phyloP scores from a whole-genome alignment of 108 stramenopile genomes.

The Hondaea fermentalgiana region DNA sequence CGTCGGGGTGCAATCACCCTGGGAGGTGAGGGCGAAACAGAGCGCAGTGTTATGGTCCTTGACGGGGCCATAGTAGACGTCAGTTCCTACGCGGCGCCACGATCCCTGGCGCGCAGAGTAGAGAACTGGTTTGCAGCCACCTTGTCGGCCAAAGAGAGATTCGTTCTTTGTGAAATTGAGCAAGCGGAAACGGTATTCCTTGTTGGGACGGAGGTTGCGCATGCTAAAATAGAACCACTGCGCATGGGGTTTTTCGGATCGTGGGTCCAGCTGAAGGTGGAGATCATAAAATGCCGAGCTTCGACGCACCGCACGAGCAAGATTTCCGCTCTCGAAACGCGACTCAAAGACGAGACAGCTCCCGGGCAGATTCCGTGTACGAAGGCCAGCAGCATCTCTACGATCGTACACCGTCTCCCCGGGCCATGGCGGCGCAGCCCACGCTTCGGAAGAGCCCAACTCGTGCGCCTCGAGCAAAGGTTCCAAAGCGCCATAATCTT shows the following conservation, averaged over 20 bases:
- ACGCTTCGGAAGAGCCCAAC: background rate
- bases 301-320: background rate
- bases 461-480: background rate
- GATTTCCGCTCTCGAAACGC: slow-evolving; percentile 52
- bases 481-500: background rate
- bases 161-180: slow-evolving; percentile 41
- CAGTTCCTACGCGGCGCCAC: slow-evolving; percentile 33
- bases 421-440: background rate
- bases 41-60: background rate
- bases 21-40: background rate
- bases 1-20: background rate
- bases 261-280: slow-evolving; percentile 8
- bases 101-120: background rate
- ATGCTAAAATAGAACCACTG: slow-evolving; percentile 64
- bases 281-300: background rate
- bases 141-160: slow-evolving; percentile 28
- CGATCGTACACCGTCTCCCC: background rate
- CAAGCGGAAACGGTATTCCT: slow-evolving; percentile 41
- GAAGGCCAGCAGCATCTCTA: background rate
- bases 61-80: slow-evolving; percentile 32
- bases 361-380: background rate
- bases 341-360: slow-evolving; percentile 36
- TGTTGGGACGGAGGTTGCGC: slow-evolving; percentile 8
- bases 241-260: slow-evolving; percentile 25
- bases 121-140: background rate